phyloP scores from a whole-genome alignment of 345 rosid genomes.

The Hibiscus mutabilis region DNA sequence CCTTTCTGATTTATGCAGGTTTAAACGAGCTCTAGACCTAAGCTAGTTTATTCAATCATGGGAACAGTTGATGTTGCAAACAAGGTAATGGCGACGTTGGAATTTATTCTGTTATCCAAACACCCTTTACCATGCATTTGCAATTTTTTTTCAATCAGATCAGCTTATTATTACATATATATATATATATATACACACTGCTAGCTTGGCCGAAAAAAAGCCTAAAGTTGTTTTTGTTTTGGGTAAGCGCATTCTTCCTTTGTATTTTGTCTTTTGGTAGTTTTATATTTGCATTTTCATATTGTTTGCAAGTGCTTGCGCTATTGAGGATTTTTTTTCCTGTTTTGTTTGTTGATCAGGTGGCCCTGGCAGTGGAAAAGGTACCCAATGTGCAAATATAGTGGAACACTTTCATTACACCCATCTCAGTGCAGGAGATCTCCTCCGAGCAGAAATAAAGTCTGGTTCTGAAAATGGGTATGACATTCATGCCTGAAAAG shows the following conservation, averaged over 20 bases:
- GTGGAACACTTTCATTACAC: conserved; percentile 57
- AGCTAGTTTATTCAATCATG: conserved; percentile 31
- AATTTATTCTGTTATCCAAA: neutral
- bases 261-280: neutral
- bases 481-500: neutral
- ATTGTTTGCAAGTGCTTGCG: neutral
- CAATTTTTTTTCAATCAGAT: neutral
- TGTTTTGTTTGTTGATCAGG: conserved; percentile 36
- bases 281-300: neutral
- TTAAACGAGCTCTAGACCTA: neutral
- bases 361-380: conserved; percentile 94
- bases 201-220: conserved; percentile 43
- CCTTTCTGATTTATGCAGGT: neutral
- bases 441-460: conserved; percentile 60
- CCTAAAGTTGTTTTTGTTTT: conserved; percentile 76
- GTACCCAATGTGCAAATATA: conserved; percentile 71
- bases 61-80: conserved; percentile 41
- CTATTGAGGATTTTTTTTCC: neutral
- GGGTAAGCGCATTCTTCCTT: conserved; percentile 37
- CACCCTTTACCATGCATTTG: neutral
- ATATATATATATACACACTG: no score
- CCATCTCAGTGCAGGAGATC: conserved; percentile 88
- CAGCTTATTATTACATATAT: neutral
- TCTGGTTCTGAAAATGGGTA: conserved; percentile 83
- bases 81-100: conserved; percentile 28